These are phyloP conservation scores for Canna indica DNA, from an alignment of 176 grass and related monocot genomes.

Conservation along the genomic window DNA sequence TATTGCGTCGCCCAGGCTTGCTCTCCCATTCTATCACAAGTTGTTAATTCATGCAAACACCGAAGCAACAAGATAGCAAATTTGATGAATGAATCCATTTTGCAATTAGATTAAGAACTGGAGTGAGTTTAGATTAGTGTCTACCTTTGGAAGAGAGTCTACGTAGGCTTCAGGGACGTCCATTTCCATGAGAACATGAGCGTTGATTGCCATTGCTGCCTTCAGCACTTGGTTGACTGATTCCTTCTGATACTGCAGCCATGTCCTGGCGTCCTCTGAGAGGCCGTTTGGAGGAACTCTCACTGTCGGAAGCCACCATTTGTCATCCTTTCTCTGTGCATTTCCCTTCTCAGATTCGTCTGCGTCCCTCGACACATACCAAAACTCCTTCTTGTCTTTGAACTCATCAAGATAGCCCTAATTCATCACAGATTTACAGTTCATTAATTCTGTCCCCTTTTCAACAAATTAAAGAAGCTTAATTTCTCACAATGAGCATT, in stretches of 20 bases:
- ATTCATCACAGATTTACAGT: background rate
- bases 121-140: background rate
- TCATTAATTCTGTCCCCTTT: background rate
- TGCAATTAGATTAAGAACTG: no score
- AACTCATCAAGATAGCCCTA: constrained; percentile 87
- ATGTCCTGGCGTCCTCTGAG: constrained; percentile 53
- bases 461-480: no score
- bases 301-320: constrained; percentile 96
- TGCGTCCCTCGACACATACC: constrained; percentile 40
- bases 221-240: constrained; percentile 89
- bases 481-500: constrained; percentile 67
- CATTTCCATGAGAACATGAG: constrained; percentile 88
- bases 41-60: background rate
- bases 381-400: constrained; percentile 73
- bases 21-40: background rate
- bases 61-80: background rate
- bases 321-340: constrained; percentile 67
- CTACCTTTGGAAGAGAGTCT: constrained; percentile 40
- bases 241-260: constrained; percentile 91
- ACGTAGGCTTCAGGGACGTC: constrained; percentile 83
- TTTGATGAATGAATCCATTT: background rate
- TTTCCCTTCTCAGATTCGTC: constrained; percentile 35
- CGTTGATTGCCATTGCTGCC: constrained; percentile 93
- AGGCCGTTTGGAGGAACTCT: constrained; percentile 72
- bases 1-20: background rate